Base-by-base conservation (phyloP, 1,284 basidiomycete species). In the Cryptococcus maquisensis region DNA sequence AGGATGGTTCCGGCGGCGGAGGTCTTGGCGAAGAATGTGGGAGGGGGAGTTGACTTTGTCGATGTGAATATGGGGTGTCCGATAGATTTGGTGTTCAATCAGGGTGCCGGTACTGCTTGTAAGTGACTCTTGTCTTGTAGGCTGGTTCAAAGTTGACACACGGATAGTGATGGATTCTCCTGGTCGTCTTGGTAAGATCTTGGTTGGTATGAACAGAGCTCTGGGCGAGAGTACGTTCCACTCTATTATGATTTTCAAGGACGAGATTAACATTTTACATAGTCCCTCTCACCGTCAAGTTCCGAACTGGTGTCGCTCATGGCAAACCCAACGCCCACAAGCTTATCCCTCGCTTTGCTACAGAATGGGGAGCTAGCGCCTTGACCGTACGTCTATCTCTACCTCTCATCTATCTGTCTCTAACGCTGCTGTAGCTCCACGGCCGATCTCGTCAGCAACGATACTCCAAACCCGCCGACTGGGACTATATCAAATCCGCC, bases 1-100 rank as follows among this genome's bases (percentile, higher is more conserved):
- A 47, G 69, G 36, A 73, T 77, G 73, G 74, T 93, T 0, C 85
- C 91, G 0, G 84, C 86, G 0, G 91, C 93, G 0, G 95, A 98
- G 72, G 81, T 88, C 8, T 80, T 98, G 20, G 84, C 81, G 1
- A 83, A 81, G 56, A 87, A 92, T 66, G 84, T 79, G 54, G 70
- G 72, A 37, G 18, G 42, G 1, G 81, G 83, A 21, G 75, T 95
- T 26, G 90, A 96, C 70, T 96, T 95, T 68, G 88, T 95, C 12
- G 95, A 98, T 66, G 78, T 98, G 64, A 98, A 98, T 72, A 58
- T 75, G 60, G 95, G 95, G 4, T 98, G 95, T 74, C 95, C 95
- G 3, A 98, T 98, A 63, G 95, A 98, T 74, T 79, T 98, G 45
- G 89, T 98, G 1, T 98, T 93, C 78, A 89, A 89, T 68, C 83